Conservation (phyloP, 164 flowering plant species). For the Dillenia turbinata region DNA sequence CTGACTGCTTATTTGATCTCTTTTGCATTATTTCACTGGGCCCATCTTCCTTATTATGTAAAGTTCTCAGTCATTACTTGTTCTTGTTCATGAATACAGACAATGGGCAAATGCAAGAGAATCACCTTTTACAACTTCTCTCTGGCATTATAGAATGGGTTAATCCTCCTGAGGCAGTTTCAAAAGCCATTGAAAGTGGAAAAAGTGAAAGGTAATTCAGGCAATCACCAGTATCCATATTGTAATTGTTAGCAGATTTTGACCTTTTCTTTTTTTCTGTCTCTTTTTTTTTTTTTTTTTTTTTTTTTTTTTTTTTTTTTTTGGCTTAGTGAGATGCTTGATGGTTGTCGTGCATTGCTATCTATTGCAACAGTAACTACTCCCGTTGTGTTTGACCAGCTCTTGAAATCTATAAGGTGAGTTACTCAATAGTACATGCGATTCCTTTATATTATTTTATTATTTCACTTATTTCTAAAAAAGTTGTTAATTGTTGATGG, state of each 20-base stretch:
- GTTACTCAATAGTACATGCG: conserved; percentile 8
- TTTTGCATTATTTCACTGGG: no score
- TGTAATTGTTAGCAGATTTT: no score
- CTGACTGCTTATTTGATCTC: no score
- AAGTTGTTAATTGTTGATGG: not conserved
- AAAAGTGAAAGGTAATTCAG: conserved; percentile 78
- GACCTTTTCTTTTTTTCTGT: not conserved
- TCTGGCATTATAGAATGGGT: conserved; percentile 80
- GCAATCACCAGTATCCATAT: not conserved
- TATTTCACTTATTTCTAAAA: not conserved
- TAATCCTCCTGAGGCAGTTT: conserved; percentile 73
- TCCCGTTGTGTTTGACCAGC: conserved; percentile 69
- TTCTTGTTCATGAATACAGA: conserved; percentile 36
- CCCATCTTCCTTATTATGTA: no score
- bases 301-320: conserved; percentile 3
- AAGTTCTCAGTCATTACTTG: no score
- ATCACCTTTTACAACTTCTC: conserved; percentile 68
- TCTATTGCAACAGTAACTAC: conserved; percentile 71
- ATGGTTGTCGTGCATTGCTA: conserved; percentile 91
- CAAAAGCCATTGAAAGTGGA: conserved; percentile 63
- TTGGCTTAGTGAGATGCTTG: conserved; percentile 85
- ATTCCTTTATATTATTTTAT: not conserved
- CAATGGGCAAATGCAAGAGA: conserved; percentile 54
- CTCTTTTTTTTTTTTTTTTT: not conserved
- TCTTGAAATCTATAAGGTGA: conserved; percentile 79